These are phyloP conservation scores for Adenanthera pavonina DNA, from an alignment of 306 rosid genomes.

Conservation along the genomic window DNA sequence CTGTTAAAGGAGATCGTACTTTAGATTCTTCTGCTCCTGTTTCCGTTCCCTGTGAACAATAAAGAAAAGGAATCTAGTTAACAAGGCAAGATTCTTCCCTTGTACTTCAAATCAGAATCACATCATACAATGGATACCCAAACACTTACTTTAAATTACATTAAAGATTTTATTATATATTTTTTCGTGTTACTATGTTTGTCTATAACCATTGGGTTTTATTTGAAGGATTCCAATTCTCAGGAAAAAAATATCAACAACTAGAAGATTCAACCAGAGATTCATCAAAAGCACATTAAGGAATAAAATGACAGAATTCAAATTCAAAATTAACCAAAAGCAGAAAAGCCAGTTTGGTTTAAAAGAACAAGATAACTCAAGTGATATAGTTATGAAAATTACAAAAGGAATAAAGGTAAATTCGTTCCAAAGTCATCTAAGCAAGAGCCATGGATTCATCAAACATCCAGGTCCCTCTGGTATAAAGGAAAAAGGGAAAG, in stretches of 20 bases:
- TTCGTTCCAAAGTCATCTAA: background rate
- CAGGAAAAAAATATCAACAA: background rate
- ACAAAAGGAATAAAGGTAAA: constrained; percentile 6
- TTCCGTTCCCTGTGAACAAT: constrained; percentile 57
- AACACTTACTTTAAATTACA: background rate
- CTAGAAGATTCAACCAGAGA: background rate
- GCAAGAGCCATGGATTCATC: background rate
- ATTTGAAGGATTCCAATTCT: background rate
- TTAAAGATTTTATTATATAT: background rate
- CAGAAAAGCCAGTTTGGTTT: background rate
- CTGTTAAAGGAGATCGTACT: constrained; percentile 67
- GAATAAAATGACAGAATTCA: background rate
- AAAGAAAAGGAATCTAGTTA: background rate
- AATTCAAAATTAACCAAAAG: background rate
- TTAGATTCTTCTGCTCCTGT: constrained; percentile 41
- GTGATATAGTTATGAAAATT: background rate
- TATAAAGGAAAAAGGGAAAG: constrained; percentile 8
- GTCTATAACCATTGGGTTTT: background rate
- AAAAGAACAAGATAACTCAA: constrained; percentile 4
- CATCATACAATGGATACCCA: background rate
- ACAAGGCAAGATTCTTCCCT: background rate
- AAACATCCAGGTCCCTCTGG: background rate
- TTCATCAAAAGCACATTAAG: background rate
- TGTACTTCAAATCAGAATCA: background rate
- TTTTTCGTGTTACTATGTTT: background rate